Evolutionary conservation across 768 basidiomycete species (phyloP).

Genomic region (Termitomyces sp.): DNA sequence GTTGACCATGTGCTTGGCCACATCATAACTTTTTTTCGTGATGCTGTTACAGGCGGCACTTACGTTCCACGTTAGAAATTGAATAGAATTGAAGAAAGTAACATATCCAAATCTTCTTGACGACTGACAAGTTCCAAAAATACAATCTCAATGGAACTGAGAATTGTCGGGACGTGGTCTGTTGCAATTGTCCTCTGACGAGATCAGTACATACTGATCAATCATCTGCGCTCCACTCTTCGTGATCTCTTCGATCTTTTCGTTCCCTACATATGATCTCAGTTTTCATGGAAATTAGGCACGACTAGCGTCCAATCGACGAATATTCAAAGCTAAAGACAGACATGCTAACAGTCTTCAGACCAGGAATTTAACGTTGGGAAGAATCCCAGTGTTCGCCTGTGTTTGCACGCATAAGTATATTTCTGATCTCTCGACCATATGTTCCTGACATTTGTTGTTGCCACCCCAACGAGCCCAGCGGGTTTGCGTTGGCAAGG

Average conservation of each 20-base stretch:
- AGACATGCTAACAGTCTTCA: not conserved
- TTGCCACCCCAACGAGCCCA: slow-evolving; percentile 17
- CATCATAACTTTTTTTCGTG: not conserved
- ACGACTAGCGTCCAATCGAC: not conserved
- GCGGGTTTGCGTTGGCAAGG: slow-evolving; percentile 11
- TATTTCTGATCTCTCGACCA: not conserved
- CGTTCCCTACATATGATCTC: not conserved
- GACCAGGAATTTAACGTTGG: not conserved
- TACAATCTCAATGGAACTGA: not conserved
- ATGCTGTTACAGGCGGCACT: not conserved
- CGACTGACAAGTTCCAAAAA: not conserved
- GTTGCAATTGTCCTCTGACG: too few species aligned
- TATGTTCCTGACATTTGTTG: slow-evolving; percentile 1
- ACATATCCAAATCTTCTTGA: not conserved
- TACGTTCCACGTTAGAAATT: not conserved
- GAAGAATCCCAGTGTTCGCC: not conserved
- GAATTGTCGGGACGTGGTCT: not conserved
- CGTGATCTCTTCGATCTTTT: not conserved
- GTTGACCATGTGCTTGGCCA: too few species aligned
- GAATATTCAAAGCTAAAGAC: not conserved
- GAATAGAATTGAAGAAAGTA: not conserved
- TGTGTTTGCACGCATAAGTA: not conserved
- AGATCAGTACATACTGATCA: too few species aligned
- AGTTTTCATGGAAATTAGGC: not conserved
- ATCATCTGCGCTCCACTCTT: not conserved